Base-by-base conservation (phyloP, 2,329 filamentous ascomycete genomes). In the Aspergillus unguis region DNA sequence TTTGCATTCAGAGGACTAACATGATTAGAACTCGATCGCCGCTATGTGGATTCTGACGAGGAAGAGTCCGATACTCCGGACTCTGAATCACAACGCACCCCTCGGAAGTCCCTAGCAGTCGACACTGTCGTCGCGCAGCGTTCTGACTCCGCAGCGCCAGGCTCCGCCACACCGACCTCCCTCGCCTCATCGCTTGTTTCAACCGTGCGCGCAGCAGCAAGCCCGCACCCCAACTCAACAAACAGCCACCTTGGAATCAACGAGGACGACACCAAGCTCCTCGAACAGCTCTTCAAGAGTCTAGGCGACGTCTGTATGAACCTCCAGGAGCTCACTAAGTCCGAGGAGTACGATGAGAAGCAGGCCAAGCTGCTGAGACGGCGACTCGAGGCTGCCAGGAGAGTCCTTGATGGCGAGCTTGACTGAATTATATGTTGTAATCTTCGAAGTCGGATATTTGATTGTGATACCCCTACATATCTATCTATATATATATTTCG, bases 381-480 rank as follows among this genome's bases (percentile, higher is more conserved):
- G 57, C 80, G 87, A 59, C 79, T 96, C 46, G 89, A 95, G 59
- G 82, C 84, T 48, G 91, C 90, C 4, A 83, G 85, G 54, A 79
- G 82, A 48, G 80, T 89, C 3, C 75, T 95, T 29, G 88, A 92
- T 59, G 89, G 88, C 4, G 74, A 85, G 54, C 80, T 85, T 35
- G 61, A 63, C 48, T 60, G 52, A 54, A 43, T 42, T 25, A 41
- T 32, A 36, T 33, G n/a, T 6, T 11, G 27, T 45, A 42, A 41
- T 23, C 52, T 44, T 29, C 37, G 43, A 26, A 56, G 53, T 8
- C 50, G 51, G 27, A 44, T 40, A 29, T 48, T 53, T 38, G 44
- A 45, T 41, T 40, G 44, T 54, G 52, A 54, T 54, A 54, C 52
- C 51, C 51, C 35, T 53, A 40, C 49, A 52, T 54, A 45, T 40